A percentile compares a stretch with the other conserved stretches of the same genome.
phyloP scores from a whole-genome alignment of 495 filamentous ascomycete genomes.

The Thermothielavioides terrestris region DNA sequence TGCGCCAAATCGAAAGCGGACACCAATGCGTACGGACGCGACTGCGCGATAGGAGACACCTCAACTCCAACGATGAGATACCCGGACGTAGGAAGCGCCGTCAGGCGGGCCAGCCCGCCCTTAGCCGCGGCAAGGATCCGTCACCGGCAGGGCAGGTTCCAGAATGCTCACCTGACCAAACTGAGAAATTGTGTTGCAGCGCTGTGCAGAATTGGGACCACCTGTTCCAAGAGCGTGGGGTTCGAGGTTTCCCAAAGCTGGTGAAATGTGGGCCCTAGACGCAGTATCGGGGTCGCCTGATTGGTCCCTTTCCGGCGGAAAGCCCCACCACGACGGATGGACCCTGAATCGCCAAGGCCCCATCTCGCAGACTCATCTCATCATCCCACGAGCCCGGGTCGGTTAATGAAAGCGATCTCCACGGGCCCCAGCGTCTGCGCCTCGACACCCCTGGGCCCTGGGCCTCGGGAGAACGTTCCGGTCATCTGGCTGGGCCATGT shows the following conservation, averaged over 20 bases:
- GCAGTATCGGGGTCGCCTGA: no score
- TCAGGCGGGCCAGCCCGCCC: neutral
- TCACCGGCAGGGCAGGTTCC: neutral
- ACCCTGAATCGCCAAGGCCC: neutral
- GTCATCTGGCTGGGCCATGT: neutral
- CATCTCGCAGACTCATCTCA: neutral
- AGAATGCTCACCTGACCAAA: conserved; percentile 3
- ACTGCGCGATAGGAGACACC: no score
- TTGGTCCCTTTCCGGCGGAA: neutral
- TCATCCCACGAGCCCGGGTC: neutral
- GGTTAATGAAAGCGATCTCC: neutral
- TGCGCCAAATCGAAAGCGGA: no score
- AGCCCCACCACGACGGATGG: neutral
- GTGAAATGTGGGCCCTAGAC: neutral
- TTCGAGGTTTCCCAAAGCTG: neutral
- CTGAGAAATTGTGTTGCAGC: conserved; percentile 1
- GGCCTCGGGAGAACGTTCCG: conserved; percentile 5
- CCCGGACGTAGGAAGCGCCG: no score
- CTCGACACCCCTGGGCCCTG: neutral
- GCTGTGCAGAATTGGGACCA: neutral
- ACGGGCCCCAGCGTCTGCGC: neutral
- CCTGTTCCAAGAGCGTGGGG: conserved; percentile 1
- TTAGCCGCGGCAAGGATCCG: neutral
- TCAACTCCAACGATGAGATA: no score
- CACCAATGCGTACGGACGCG: no score